Percentiles rank a stretch among this genome's conserved stretches.
Evolutionary conservation across 495 filamentous ascomycete genomes (phyloP).

Genomic region (Annulohypoxylon moriforme): DNA sequence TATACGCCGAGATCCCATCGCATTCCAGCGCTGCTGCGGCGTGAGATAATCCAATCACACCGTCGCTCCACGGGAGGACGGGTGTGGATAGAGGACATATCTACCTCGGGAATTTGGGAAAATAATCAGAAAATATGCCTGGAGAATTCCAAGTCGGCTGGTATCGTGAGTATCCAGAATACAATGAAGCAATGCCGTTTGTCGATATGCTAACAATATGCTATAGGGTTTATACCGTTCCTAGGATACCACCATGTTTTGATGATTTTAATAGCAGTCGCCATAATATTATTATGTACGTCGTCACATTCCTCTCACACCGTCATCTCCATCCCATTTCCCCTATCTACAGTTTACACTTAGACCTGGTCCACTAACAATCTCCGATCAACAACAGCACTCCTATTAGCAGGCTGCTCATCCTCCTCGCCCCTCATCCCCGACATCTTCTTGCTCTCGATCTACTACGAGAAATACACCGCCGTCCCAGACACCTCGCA

Average conservation of each 20-base stretch:
- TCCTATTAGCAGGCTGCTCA: constrained; percentile 83
- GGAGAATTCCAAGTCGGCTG: constrained; percentile 57
- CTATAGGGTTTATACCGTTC: constrained; percentile 85
- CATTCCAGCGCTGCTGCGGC: constrained; percentile 48
- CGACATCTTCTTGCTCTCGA: constrained; percentile 80
- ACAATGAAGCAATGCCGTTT: constrained; percentile 1
- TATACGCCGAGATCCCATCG: constrained; percentile 23
- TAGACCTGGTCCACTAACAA: constrained; percentile 22
- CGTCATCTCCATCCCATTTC: neutral
- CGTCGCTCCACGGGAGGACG: constrained; percentile 56
- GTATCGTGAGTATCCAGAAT: constrained; percentile 55
- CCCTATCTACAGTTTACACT: neutral
- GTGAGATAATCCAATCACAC: constrained; percentile 42
- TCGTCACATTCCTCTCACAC: constrained; percentile 28
- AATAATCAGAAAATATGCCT: constrained; percentile 41
- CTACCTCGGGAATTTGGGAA: constrained; percentile 41
- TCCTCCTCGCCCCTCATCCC: constrained; percentile 80
- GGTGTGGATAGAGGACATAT: constrained; percentile 49
- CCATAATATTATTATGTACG: constrained; percentile 96
- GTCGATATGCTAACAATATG: constrained; percentile 38
- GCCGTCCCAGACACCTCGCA: constrained; percentile 78
- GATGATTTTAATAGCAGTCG: constrained; percentile 94
- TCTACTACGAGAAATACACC: constrained; percentile 76
- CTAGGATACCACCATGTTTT: constrained; percentile 98
- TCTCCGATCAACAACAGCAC: constrained; percentile 61